A percentile compares a stretch with the other conserved stretches of the same genome.
These are phyloP conservation scores for Russula vinacea DNA, from an alignment of 768 basidiomycete species.

Conservation along the genomic window DNA sequence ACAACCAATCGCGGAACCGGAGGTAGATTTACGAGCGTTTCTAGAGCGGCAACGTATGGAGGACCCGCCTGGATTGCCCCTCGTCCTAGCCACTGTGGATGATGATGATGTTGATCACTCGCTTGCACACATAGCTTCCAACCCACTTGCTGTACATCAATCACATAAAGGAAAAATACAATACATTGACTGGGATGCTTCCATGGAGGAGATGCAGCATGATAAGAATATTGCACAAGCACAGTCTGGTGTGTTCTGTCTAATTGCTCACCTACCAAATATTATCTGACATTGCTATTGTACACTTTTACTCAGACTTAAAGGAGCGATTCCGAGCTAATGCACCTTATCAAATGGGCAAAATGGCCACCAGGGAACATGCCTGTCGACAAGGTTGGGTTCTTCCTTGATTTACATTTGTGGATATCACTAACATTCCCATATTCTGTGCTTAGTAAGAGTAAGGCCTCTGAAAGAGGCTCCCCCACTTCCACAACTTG, in stretches of 20 bases:
- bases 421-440: slow-evolving; percentile 2
- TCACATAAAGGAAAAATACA: slow-evolving; percentile 63
- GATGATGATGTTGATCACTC: slow-evolving; percentile 57
- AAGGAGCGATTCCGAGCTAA: slow-evolving; percentile 36
- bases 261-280: neutral
- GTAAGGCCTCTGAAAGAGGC: slow-evolving; percentile 44
- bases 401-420: neutral
- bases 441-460: slow-evolving; percentile 34
- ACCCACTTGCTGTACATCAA: slow-evolving; percentile 18
- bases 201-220: slow-evolving; percentile 59
- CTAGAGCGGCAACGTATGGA: slow-evolving; percentile 59
- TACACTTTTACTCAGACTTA: slow-evolving; percentile 31
- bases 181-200: slow-evolving; percentile 64
- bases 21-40: slow-evolving; percentile 67
- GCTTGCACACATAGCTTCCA: slow-evolving; percentile 51
- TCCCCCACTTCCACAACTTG: slow-evolving; percentile 54
- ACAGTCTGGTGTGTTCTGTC: slow-evolving; percentile 52
- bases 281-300: neutral
- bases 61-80: slow-evolving; percentile 33
- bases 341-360: slow-evolving; percentile 31
- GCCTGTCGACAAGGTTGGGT: slow-evolving; percentile 4
- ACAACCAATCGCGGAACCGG: slow-evolving; percentile 63
- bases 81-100: slow-evolving; percentile 33
- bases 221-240: slow-evolving; percentile 77
- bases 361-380: slow-evolving; percentile 27